Base-by-base conservation (phyloP, 2,329 filamentous ascomycete species). In the Didymosphaeria variabile region DNA sequence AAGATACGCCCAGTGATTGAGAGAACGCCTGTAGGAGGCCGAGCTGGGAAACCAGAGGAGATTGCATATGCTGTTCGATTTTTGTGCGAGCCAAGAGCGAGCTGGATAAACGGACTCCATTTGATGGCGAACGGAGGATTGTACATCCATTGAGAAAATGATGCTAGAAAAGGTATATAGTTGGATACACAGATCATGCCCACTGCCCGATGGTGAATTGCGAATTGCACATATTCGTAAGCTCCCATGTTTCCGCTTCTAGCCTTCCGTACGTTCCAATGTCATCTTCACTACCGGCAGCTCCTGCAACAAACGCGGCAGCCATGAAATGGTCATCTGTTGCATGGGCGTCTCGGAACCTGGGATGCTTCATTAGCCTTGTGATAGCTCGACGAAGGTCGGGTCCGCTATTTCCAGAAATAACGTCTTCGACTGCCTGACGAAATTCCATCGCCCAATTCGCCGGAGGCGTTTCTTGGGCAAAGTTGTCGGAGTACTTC, bases 301-400 rank as follows among this genome's bases (percentile, higher is more conserved):
- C 79, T 0, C 89, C 89, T 0, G 87, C 86, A 0, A 88, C 84
- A 75, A 90, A 91, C 67, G 87, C 79, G 2, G 86, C 82, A 0
- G 87, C 79, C 85, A 91, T 90, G 65, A 88, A 91, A 70, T 91
- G 88, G 71, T 91, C 89, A 69, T 91, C 89, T 0, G 89, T 91
- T 0, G 82, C 88, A 76, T 91, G 89, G 0, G 89, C 89, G 67
- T 90, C 88, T 15, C 88, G 78, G 68, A 85, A 91, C 50, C 81
- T 79, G 0, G 88, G 88, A 68, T 90, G 86, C 79, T 91, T 90
- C 87, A 91, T 90, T 67, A 91, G 71, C 34, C 87, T 81, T 1
- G 86, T 87, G 57, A 89, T 81, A 0, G 81, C 84, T 2, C 85
- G 79, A 2, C 87, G 75, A 51, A 90, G 71, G 10, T 65, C 67